Evolutionary conservation across 352 stramenopile species (phyloP), one percentile per base, ranked within the genome.

Genomic region (Phytophthora tubulina): DNA sequence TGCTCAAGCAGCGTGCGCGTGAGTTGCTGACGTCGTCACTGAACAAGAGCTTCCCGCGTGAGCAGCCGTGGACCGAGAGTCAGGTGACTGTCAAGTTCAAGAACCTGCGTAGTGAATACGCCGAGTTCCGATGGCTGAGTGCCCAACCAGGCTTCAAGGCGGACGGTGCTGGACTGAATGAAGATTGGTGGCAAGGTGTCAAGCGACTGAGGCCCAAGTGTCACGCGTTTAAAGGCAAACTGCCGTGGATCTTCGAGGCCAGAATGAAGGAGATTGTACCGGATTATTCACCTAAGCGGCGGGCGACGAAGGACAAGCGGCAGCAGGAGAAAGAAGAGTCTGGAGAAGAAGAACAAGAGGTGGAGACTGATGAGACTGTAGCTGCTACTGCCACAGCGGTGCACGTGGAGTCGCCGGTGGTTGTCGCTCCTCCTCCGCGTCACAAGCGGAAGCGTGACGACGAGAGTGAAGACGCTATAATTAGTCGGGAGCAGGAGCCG

Each of bases 81-180:
- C 82, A 90, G 58, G 74, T 90, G 55, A 74, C 76, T 6, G 82
- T 88, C 66, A 90, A 90, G 72, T 81, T 88, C 52, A 90, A 90
- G 72, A 90, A 90, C 72, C 57, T 90, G 31, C 82, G 82, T 65
- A 78, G 73, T 48, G 82, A 87, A 27, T 90, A 87, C 74, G 63
- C 66, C 5, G 73, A 87, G 58, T 58, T 83, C 31, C 75, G 73
- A 45, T 90, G 82, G 82, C 71, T 90, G 6, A 69, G 60, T 9
- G 53, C 67, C 38, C 82, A 88, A 46, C 76, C 80, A 67, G 81
- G 81, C 31, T 90, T 84, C 53, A 56, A 70, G 32, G 21, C 50
- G 9, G 70, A 80, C 36, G 78, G 79, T 32, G 63, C 70, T 33
- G 72, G 70, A 1, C 27, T 90, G 67, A 55, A 45, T 14, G 77